phyloP scores from a whole-genome alignment of 192 early-diverging fungal species.

The Backusella mclennaniae region DNA sequence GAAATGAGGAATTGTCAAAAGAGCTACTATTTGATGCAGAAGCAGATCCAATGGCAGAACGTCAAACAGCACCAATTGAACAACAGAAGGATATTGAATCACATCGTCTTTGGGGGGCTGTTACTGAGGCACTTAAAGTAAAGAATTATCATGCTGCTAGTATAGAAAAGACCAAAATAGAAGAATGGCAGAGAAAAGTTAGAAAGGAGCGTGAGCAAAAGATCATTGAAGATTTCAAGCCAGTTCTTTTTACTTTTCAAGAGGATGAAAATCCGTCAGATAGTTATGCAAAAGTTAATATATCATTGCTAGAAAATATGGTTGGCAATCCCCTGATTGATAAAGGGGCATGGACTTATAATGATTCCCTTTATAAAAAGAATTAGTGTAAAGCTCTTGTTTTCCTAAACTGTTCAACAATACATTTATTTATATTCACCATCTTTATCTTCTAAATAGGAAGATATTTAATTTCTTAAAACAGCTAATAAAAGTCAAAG shows the following conservation, averaged over 20 bases:
- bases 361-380: conserved; percentile 22
- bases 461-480: neutral
- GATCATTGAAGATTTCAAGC: conserved; percentile 37
- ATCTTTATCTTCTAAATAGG: neutral
- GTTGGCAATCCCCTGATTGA: conserved; percentile 21
- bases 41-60: conserved; percentile 52
- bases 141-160: conserved; percentile 66
- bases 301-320: conserved; percentile 3
- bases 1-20: conserved; percentile 35
- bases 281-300: conserved; percentile 4
- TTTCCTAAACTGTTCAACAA: neutral
- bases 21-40: conserved; percentile 63
- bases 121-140: conserved; percentile 60
- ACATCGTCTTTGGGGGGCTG: conserved; percentile 64
- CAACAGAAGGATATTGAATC: conserved; percentile 66
- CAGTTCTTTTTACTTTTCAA: conserved; percentile 24
- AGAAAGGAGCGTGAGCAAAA: conserved; percentile 57
- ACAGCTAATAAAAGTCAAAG: neutral
- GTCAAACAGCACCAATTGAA: conserved; percentile 56
- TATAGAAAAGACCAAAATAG: conserved; percentile 66
- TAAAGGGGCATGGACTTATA: conserved; percentile 31
- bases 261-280: conserved; percentile 11
- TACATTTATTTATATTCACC: neutral
- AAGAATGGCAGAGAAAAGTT: conserved; percentile 60
- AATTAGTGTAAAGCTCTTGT: neutral